These are phyloP conservation scores for Volutella citrinella DNA, from an alignment of 2,329 filamentous ascomycete species.

Conservation along the genomic window DNA sequence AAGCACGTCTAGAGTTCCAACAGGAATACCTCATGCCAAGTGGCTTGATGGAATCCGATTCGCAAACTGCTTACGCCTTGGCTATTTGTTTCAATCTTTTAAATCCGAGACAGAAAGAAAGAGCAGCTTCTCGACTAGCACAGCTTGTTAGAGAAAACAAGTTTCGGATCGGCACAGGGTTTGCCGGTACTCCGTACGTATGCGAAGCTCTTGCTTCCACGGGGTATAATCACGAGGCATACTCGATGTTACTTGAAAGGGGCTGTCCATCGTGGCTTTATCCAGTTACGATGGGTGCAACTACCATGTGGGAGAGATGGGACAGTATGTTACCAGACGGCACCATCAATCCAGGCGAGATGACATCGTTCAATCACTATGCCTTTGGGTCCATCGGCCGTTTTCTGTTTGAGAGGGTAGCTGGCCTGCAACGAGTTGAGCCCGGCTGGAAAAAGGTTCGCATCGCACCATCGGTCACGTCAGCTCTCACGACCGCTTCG, in stretches of 20 bases:
- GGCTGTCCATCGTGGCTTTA: conserved; percentile 37
- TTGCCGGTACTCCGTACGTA: conserved; percentile 38
- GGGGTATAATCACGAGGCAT: conserved; percentile 22
- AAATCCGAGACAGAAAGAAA: conserved; percentile 1
- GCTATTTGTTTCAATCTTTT: conserved; percentile 21
- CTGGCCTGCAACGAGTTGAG: conserved; percentile 17
- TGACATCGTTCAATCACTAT: conserved; percentile 43
- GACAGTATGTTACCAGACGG: conserved; percentile 36
- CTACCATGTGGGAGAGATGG: conserved; percentile 43
- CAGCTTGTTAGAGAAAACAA: conserved; percentile 16
- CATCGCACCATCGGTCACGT: conserved; percentile 15
- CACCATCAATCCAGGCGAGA: conserved; percentile 35
- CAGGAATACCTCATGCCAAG: conserved; percentile 21
- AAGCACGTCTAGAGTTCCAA: conserved; percentile 4
- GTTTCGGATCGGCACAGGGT: conserved; percentile 21
- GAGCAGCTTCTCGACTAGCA: conserved; percentile 12
- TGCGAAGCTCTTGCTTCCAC: conserved; percentile 19
- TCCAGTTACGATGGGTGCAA: conserved; percentile 36
- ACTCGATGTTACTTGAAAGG: conserved; percentile 35
- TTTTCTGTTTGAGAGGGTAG: conserved; percentile 31
- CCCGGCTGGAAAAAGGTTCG: conserved; percentile 23
- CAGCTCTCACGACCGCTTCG: conserved; percentile 15
- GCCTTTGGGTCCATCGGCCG: conserved; percentile 37
- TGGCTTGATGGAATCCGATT: conserved; percentile 18
- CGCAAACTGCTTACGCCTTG: conserved; percentile 21